Base-by-base conservation (phyloP, 257 asterid genomes). In the Anisodus tanguticus region DNA sequence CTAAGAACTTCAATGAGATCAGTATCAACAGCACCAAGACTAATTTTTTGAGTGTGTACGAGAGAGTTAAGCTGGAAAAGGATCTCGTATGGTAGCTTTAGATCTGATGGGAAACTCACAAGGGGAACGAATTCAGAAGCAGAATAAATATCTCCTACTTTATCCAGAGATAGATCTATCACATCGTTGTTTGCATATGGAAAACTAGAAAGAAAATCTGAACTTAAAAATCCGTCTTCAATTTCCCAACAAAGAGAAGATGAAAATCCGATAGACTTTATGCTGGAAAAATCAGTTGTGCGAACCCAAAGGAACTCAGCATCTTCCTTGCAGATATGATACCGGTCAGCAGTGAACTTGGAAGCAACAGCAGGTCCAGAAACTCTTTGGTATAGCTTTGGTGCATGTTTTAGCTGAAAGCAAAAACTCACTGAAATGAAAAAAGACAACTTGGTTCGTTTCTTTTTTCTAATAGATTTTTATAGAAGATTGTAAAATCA, bases 21-120 rank as follows among this genome's bases (percentile, higher is more conserved):
- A 6, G 69, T 49, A 82, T 93, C 83, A 2, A 96, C 84, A 1
- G 95, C 85, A 77, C 94, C 92, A 88, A 94, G 90, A 87, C 97
- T 92, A 83, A 93, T 66, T 85, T 96, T 96, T 53, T 94, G 98
- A 31, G 92, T 84, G 74, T 96, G 99, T 26, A 94, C 89, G 43
- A 96, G 95, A 22, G 98, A 96, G 81, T 92, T 92, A 35, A 96
- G 90, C 93, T 96, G 99, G 88, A 92, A 96, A 78, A 94, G 93
- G 76, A 92, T 93, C 90, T 94, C 99, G 82, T 96, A 96, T 8
- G 90, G 84, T 81, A 94, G 62, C 19, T 72, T 77, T 77, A 85
- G 85, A 82, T 72, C 91, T 0, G 94, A 83, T 74, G 57, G 81
- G 54, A 88, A 87, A 26, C 22, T 72, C 83, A 95, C 87, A 59